Evolutionary conservation across 495 filamentous ascomycete genomes (phyloP).

Genomic region (Xylaria nigripes): DNA sequence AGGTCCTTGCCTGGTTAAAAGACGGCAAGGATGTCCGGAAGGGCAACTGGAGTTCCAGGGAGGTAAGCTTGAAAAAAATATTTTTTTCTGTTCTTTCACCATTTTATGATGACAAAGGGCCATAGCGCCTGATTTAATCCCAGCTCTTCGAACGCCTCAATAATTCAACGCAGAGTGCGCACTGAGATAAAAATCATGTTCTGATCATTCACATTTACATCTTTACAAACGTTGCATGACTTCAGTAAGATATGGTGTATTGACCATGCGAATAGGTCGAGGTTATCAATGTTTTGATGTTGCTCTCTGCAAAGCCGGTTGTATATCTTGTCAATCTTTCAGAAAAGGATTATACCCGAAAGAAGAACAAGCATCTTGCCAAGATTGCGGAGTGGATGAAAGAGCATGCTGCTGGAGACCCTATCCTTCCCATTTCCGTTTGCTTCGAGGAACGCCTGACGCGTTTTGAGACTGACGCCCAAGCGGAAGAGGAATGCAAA

Average conservation of each 20-base stretch:
- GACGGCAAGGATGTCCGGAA: slow-evolving; percentile 88
- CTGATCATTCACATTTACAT: slow-evolving; percentile 44
- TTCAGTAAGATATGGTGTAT: slow-evolving; percentile 16
- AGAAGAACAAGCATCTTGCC: slow-evolving; percentile 98
- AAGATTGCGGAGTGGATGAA: slow-evolving; percentile 94
- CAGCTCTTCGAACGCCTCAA: slow-evolving; percentile 96
- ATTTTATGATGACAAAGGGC: slow-evolving; percentile 96
- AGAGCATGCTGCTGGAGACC: slow-evolving; percentile 74
- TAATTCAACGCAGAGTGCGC: slow-evolving; percentile 61
- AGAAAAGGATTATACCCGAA: slow-evolving; percentile 94
- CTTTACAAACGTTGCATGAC: slow-evolving; percentile 18
- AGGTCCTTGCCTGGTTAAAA: slow-evolving; percentile 72
- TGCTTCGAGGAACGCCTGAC: slow-evolving; percentile 88
- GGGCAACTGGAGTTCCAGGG: slow-evolving; percentile 83
- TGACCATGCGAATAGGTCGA: slow-evolving; percentile 62
- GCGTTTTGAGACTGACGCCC: slow-evolving; percentile 64
- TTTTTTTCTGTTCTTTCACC: slow-evolving; percentile 16
- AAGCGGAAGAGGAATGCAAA: slow-evolving; percentile 82
- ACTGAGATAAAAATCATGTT: slow-evolving; percentile 66
- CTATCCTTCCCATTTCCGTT: slow-evolving; percentile 87
- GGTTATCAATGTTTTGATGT: slow-evolving; percentile 91
- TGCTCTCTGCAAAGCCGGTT: slow-evolving; percentile 93
- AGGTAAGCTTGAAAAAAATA: slow-evolving; percentile 58
- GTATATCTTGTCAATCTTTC: slow-evolving; percentile 96
- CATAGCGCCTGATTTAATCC: slow-evolving; percentile 90